A percentile compares a stretch with the other conserved stretches of the same genome.
These are phyloP conservation scores for Stemphylium beticola DNA, from an alignment of 2,329 filamentous ascomycete species.

Conservation along the genomic window DNA sequence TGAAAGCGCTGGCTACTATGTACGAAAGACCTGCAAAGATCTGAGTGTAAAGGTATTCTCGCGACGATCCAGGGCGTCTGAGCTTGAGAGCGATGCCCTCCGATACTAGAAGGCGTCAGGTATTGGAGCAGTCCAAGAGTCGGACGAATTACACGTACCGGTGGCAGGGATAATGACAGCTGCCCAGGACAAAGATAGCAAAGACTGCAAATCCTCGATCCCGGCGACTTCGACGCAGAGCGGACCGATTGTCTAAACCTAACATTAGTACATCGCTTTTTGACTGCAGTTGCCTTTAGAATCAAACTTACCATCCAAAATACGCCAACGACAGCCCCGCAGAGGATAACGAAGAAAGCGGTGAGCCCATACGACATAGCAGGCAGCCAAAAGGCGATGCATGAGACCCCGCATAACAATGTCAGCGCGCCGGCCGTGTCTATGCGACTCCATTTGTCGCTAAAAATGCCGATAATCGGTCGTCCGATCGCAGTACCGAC, in stretches of 20 bases:
- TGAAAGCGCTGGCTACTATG: constrained; percentile 39
- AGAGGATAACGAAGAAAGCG: constrained; percentile 53
- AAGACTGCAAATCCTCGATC: constrained; percentile 49
- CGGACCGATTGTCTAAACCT: constrained; percentile 46
- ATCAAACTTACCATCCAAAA: constrained; percentile 2
- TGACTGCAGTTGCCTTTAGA: not conserved
- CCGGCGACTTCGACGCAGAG: constrained; percentile 52
- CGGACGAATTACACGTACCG: constrained; percentile 30
- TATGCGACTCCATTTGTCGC: constrained; percentile 55
- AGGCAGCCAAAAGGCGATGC: constrained; percentile 56
- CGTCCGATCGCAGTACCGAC: constrained; percentile 57
- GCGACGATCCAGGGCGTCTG: constrained; percentile 31
- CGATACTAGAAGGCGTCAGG: constrained; percentile 17
- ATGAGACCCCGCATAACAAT: constrained; percentile 46
- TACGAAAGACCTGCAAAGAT: constrained; percentile 49
- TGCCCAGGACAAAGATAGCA: constrained; percentile 50
- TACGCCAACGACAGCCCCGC: constrained; percentile 53
- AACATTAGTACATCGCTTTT: not conserved
- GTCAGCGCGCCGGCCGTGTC: constrained; percentile 51
- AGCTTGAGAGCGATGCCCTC: constrained; percentile 54
- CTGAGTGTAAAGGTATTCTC: constrained; percentile 48
- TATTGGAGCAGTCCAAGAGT: not conserved
- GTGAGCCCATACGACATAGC: constrained; percentile 51
- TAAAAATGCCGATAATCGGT: constrained; percentile 54
- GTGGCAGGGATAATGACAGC: constrained; percentile 47